Conservation (phyloP, 73 alveolate genomes). For the Stentor roeselii region DNA sequence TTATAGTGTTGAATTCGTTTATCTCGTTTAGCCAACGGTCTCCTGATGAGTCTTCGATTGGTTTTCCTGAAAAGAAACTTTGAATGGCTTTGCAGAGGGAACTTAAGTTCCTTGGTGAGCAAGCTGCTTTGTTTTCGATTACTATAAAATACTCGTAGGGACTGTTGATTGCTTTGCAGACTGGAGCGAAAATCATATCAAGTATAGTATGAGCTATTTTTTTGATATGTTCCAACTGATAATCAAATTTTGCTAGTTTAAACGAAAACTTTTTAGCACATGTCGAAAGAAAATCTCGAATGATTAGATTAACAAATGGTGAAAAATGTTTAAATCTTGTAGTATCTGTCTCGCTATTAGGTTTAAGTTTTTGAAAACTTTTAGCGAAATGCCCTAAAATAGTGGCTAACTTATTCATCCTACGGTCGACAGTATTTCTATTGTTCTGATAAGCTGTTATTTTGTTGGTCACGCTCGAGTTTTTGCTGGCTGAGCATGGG, state of each 20-base stretch:
- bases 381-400: not conserved
- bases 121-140: not conserved
- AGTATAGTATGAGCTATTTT: not conserved
- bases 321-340: too few species aligned
- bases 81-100: not conserved
- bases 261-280: not conserved
- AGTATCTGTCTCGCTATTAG: not conserved
- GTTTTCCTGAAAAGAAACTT: not conserved
- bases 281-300: not conserved
- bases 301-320: not conserved
- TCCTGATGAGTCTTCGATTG: not conserved
- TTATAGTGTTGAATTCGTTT: not conserved
- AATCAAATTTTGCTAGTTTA: not conserved
- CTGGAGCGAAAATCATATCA: not conserved
- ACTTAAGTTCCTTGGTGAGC: not conserved
- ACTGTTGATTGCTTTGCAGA: not conserved
- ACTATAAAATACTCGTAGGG: not conserved
- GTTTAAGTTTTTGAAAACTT: not conserved
- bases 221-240: not conserved
- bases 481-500: not conserved
- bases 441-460: slow-evolving; percentile 3
- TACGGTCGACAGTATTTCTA: slow-evolving; percentile 8
- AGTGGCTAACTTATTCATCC: not conserved
- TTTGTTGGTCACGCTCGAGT: not conserved
- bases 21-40: slow-evolving; percentile 10